Base-by-base conservation (phyloP, 768 basidiomycete species). In the Leccinum sublutescens region DNA sequence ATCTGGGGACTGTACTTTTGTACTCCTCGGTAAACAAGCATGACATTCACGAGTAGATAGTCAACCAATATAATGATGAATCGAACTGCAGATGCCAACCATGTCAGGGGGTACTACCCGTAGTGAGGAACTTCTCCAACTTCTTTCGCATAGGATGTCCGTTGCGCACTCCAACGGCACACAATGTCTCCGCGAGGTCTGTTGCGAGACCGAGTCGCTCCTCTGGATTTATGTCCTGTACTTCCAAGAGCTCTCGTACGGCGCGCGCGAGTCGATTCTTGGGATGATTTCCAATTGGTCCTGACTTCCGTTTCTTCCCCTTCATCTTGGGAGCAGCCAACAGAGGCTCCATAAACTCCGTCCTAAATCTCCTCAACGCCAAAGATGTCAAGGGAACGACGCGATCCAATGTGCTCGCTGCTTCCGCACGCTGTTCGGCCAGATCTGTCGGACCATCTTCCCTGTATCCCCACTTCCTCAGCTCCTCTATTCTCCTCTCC, bases 381-480 rank as follows among this genome's bases (percentile, higher is more conserved):
- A 90, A 77, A 53, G 88, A 80, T 36, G 78, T 66, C 58, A 91
- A 73, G 19, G 83, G 82, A 58, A 91, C 80, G 66, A 90, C 75
- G 51, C 89, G 85, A 64, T 89, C 87, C 23, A 74, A 71, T 50
- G 83, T 64, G 65, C 89, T 91, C 52, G 87, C 87, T 5, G 89
- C 87, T 72, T 91, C 89, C 33, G 87, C 89, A 66, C 82, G 83
- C 15, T 85, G 81, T 71, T 91, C 88, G 27, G 87, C 86, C 54
- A 79, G 72, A 7, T 83, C 82, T 17, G 72, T 61, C 19, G 82
- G 67, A 15, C 77, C 84, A 25, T 79, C 82, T 11, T 82, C 82
- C 50, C 76, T 70, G 64, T 82, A 87, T 10, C 88, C 89, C 88
- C 89, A 91, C 72, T 83, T 84, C 73, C 78, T 83, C 53, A 91